Percentiles rank a stretch among this genome's conserved stretches.
Evolutionary conservation across 164 flowering plant genomes (phyloP).

Genomic region (Nymphaea colorata): DNA sequence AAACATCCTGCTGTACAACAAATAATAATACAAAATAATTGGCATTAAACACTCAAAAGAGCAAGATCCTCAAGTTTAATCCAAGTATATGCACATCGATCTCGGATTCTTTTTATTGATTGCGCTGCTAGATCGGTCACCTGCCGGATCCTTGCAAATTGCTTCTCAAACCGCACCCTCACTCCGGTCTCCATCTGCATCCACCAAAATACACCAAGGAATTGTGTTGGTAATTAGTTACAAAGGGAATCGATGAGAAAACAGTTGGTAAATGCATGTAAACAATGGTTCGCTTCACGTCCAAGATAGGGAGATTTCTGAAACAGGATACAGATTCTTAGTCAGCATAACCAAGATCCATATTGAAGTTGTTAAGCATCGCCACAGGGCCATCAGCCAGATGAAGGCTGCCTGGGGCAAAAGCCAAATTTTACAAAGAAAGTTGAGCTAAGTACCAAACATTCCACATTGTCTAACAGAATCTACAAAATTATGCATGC

Average conservation of each 20-base stretch:
- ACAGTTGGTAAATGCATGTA: no score
- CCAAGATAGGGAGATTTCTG: no score
- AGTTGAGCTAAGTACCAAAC: no score
- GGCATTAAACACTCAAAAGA: neutral
- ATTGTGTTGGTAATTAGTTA: no score
- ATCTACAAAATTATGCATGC: neutral
- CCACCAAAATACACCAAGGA: neutral
- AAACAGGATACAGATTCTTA: no score
- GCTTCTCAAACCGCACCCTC: constrained; percentile 46
- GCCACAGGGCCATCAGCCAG: no score
- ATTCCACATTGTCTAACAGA: neutral
- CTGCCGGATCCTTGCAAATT: constrained; percentile 44
- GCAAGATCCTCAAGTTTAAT: constrained; percentile 51
- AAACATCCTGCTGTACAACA: neutral
- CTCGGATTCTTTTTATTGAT: constrained; percentile 43
- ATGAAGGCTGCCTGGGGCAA: no score
- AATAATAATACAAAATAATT: neutral
- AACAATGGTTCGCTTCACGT: no score
- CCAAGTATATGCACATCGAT: constrained; percentile 90
- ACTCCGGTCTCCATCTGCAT: constrained; percentile 46
- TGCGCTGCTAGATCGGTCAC: constrained; percentile 46
- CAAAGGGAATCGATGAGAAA: no score
- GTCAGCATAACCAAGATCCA: no score
- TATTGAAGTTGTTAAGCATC: no score
- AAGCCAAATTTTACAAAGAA: no score